Percentiles rank a stretch among this genome's conserved stretches.
These are phyloP conservation scores for Lumnitzera racemosa DNA, from an alignment of 345 rosid species.

Conservation along the genomic window DNA sequence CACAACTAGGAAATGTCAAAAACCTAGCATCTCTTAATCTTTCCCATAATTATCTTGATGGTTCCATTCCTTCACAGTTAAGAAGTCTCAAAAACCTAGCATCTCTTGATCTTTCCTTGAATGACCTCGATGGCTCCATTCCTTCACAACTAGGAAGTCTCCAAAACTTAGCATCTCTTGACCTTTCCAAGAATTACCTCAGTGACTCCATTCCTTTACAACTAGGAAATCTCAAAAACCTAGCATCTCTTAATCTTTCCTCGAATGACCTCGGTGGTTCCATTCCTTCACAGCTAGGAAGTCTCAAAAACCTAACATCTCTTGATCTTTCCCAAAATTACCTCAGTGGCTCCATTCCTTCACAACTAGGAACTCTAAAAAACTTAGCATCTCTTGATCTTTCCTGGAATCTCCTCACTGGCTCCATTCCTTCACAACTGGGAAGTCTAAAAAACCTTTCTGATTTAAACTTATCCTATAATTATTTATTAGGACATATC, in stretches of 20 bases:
- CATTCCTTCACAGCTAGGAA: background rate
- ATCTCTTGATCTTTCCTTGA: background rate
- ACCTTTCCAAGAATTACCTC: background rate
- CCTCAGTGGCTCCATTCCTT: background rate
- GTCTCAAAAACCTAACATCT: accelerated
- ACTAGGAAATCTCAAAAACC: background rate
- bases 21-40: background rate
- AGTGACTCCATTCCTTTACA: background rate
- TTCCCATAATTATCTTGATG: constrained; percentile 1
- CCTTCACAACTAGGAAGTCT: background rate
- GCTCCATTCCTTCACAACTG: too few species aligned
- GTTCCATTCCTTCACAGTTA: background rate
- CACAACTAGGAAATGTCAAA: background rate
- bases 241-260: background rate
- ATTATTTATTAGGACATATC: too few species aligned
- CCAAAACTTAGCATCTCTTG: background rate
- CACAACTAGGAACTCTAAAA: too few species aligned
- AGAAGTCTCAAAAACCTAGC: background rate
- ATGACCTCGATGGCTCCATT: background rate
- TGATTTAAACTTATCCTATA: too few species aligned
- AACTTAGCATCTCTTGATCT: too few species aligned
- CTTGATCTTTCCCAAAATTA: background rate
- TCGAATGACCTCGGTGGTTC: background rate
- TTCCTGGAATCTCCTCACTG: too few species aligned
- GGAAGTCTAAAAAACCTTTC: too few species aligned